phyloP scores from a whole-genome alignment of 1,284 basidiomycete species.

The Gymnopus androsaceus region DNA sequence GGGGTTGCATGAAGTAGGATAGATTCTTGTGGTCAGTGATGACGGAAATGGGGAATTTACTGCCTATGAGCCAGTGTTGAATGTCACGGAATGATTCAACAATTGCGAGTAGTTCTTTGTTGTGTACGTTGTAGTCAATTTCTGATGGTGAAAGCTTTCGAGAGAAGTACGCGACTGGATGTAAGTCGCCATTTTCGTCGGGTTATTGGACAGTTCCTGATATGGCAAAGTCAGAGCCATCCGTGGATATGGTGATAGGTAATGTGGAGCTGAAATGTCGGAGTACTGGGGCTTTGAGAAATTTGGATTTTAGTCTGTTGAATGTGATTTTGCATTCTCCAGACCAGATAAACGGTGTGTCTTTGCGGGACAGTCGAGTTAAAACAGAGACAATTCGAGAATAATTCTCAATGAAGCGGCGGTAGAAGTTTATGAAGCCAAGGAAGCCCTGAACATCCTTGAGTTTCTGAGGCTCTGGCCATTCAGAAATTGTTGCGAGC shows the following conservation, averaged over 20 bases:
- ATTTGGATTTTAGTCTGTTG: neutral
- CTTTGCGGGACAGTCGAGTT: neutral
- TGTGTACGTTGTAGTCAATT: too few species aligned
- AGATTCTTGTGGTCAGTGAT: conserved; percentile 36
- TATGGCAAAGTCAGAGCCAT: too few species aligned
- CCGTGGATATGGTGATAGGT: too few species aligned
- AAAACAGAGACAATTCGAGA: neutral
- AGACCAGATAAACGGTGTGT: neutral
- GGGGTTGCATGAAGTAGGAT: conserved; percentile 30
- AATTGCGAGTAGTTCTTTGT: conserved; percentile 40
- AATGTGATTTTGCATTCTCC: neutral
- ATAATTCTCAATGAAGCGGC: neutral
- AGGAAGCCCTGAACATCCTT: too few species aligned
- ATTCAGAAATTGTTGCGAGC: too few species aligned
- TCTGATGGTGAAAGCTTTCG: conserved; percentile 32
- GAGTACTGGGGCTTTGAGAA: neutral
- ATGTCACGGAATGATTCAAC: conserved; percentile 34
- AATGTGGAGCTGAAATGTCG: neutral
- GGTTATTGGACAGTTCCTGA: too few species aligned
- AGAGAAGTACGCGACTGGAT: conserved; percentile 35
- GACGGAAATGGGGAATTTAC: conserved; percentile 23
- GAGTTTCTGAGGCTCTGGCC: too few species aligned
- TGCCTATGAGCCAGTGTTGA: conserved; percentile 33
- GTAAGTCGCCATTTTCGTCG: conserved; percentile 28
- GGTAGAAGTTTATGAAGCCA: too few species aligned